These are phyloP conservation scores for Corynascus novoguineensis DNA, from an alignment of 495 filamentous ascomycete species.

Conservation along the genomic window DNA sequence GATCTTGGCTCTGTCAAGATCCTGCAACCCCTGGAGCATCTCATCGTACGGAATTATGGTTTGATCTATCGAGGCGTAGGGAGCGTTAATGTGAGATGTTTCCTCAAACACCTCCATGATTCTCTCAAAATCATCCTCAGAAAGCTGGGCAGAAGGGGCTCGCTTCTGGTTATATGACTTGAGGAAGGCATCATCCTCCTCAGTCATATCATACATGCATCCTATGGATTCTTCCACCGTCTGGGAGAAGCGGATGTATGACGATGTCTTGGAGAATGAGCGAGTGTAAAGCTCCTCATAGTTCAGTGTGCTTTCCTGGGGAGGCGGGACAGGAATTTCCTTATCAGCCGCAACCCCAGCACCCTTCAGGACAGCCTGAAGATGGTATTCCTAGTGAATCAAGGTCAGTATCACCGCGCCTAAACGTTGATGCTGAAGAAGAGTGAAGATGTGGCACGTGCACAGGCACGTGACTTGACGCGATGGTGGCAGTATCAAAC, in stretches of 20 bases:
- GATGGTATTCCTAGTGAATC: conserved; percentile 81
- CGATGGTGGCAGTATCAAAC: conserved; percentile 49
- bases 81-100: conserved; percentile 71
- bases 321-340: conserved; percentile 82
- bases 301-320: conserved; percentile 67
- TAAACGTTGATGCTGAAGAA: conserved; percentile 23
- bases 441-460: conserved; percentile 20
- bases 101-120: conserved; percentile 95
- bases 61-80: conserved; percentile 81
- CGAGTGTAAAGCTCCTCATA: conserved; percentile 86
- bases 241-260: conserved; percentile 95
- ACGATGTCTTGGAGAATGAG: conserved; percentile 72
- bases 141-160: conserved; percentile 57
- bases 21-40: conserved; percentile 71
- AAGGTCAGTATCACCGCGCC: conserved; percentile 26
- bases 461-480: conserved; percentile 47
- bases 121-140: conserved; percentile 85
- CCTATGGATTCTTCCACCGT: conserved; percentile 89
- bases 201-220: conserved; percentile 85
- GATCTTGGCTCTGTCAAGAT: conserved; percentile 57
- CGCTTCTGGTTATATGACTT: conserved; percentile 76
- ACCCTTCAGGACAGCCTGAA: conserved; percentile 84
- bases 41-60: conserved; percentile 75
- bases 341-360: conserved; percentile 61
- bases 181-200: conserved; percentile 81